Percentiles rank a stretch among this genome's conserved stretches.
Conservation (phyloP, 225 moss, liverwort and hornwort species). For the Pseudisothecium myosuroides region DNA sequence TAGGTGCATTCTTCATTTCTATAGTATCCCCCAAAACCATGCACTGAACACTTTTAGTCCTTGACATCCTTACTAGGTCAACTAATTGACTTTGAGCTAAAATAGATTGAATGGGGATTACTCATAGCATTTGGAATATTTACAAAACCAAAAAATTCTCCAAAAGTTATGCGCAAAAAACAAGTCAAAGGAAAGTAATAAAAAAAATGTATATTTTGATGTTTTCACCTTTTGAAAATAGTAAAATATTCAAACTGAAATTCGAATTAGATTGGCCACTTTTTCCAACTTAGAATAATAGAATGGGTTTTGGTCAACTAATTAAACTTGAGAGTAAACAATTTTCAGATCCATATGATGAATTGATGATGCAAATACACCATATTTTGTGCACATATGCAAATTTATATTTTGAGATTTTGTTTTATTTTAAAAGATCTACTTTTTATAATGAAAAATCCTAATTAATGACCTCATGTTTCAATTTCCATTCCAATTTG, state of each 20-base stretch:
- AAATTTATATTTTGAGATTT: neutral
- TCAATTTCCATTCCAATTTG: neutral
- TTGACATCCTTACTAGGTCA: neutral
- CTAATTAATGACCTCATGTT: neutral
- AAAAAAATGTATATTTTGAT: neutral
- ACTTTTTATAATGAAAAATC: neutral
- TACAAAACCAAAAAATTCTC: too few species aligned
- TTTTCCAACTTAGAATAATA: neutral
- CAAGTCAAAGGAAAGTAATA: neutral
- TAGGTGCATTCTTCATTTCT: neutral
- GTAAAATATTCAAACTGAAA: neutral
- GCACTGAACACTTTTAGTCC: fast-evolving
- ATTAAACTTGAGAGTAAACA: neutral
- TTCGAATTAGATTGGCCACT: neutral
- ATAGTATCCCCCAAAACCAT: too few species aligned
- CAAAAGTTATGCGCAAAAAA: neutral
- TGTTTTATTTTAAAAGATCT: neutral
- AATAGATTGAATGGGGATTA: neutral
- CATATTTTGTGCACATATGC: neutral
- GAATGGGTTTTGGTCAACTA: neutral
- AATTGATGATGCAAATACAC: neutral
- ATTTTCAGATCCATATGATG: neutral
- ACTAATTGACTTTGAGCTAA: neutral
- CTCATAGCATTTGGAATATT: fast-evolving
- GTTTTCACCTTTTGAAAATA: neutral